Percentiles rank a stretch among this genome's conserved stretches.
phyloP scores from a whole-genome alignment of 2,329 filamentous ascomycete species.

The Colletotrichum liaoningense region DNA sequence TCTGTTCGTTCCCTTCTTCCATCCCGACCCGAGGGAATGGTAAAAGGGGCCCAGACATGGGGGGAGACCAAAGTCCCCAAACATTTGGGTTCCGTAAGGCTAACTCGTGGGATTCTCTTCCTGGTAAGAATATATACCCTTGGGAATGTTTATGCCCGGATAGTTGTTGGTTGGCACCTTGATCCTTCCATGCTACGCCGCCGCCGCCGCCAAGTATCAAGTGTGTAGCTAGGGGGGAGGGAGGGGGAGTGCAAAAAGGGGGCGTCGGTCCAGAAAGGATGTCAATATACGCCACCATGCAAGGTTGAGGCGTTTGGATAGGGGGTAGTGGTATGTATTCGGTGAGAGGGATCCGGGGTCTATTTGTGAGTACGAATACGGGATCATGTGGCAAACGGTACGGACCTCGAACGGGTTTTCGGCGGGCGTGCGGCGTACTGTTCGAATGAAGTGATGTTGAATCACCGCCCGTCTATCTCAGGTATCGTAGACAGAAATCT shows the following conservation, averaged over 20 bases:
- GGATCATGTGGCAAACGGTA: not conserved
- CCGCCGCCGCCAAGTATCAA: not conserved
- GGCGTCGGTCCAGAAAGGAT: not conserved
- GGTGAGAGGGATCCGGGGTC: not conserved
- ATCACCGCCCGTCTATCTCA: too few species aligned
- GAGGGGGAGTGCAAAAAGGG: not conserved
- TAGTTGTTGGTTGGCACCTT: not conserved
- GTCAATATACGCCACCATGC: not conserved
- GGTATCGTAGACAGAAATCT: not conserved
- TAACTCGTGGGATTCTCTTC: not conserved
- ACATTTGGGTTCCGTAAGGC: not conserved
- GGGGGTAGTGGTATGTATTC: not conserved
- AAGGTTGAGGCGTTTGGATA: not conserved
- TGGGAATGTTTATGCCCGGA: not conserved
- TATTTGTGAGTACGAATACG: not conserved
- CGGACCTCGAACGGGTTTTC: not conserved
- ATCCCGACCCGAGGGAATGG: not conserved
- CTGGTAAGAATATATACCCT: not conserved
- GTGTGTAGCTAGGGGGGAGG: not conserved
- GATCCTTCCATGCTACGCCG: not conserved
- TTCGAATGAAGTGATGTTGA: not conserved
- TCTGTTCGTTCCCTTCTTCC: not conserved
- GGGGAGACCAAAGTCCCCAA: not conserved
- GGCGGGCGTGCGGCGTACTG: too few species aligned
- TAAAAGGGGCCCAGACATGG: not conserved